Evolutionary conservation across 2,329 filamentous ascomycete species (phyloP).

Genomic region (Nectriaceae sp.): DNA sequence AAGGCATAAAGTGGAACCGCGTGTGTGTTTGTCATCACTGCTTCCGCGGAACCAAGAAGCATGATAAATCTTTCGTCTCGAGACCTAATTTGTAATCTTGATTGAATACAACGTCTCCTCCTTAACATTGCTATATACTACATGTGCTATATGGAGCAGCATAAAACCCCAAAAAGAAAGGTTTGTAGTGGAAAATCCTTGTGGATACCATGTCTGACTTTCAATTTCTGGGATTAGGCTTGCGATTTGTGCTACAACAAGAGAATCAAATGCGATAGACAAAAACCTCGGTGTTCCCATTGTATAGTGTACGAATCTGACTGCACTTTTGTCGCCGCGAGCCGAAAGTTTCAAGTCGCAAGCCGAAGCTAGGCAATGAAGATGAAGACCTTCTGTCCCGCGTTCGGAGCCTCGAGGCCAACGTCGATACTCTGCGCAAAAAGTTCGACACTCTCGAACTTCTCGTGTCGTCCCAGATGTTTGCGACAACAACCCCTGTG

Average conservation of each 20-base stretch:
- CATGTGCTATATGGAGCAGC: neutral
- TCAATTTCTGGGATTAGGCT: neutral
- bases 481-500: neutral
- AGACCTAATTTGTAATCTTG: neutral
- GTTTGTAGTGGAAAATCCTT: neutral
- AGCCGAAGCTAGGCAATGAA: neutral
- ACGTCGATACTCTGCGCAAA: neutral
- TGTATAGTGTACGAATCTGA: conserved; percentile 3
- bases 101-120: neutral
- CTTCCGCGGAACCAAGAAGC: neutral
- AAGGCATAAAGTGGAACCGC: too few relatives aligned
- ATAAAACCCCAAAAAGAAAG: neutral
- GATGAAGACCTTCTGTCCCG: neutral
- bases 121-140: neutral
- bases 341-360: neutral
- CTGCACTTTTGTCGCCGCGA: neutral
- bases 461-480: neutral
- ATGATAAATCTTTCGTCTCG: neutral
- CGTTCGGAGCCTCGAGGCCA: neutral
- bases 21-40: neutral
- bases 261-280: conserved; percentile 7
- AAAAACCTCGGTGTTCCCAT: conserved; percentile 7
- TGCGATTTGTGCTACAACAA: conserved; percentile 10
- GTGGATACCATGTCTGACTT: neutral
- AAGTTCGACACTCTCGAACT: neutral